phyloP scores from a whole-genome alignment of 2,329 filamentous ascomycete species.

The Amesomyces nigricolor region DNA sequence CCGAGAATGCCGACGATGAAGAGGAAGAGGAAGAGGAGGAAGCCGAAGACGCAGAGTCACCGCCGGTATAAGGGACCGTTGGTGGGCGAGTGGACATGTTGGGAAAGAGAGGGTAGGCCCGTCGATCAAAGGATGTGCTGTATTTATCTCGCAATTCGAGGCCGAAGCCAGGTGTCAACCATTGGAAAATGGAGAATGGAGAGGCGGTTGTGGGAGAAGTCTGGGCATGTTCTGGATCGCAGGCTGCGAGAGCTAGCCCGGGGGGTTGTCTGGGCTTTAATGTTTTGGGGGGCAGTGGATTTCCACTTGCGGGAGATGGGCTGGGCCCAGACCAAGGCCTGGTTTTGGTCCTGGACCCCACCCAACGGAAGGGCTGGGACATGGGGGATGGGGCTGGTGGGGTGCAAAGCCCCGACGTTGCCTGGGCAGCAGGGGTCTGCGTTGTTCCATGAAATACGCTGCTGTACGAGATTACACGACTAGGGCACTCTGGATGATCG shows the following conservation, averaged over 20 bases:
- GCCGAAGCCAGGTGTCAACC: slow-evolving; percentile 6
- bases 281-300: slow-evolving; percentile 7
- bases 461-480: not conserved
- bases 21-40: slow-evolving; percentile 34
- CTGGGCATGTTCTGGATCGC: slow-evolving; percentile 1
- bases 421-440: not conserved
- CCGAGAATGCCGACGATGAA: slow-evolving; percentile 36
- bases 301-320: slow-evolving; percentile 6
- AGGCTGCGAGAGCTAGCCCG: not conserved
- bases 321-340: slow-evolving; percentile 22
- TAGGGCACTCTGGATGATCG: too few relatives aligned
- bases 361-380: slow-evolving; percentile 5
- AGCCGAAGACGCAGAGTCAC: slow-evolving; percentile 30
- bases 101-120: not conserved
- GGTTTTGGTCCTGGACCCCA: slow-evolving; percentile 11
- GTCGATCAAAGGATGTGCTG: not conserved
- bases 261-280: slow-evolving; percentile 14
- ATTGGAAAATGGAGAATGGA: not conserved
- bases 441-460: not conserved
- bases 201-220: not conserved
- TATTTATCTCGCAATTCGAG: slow-evolving; percentile 11
- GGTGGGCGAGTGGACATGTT: slow-evolving; percentile 33
- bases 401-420: slow-evolving; percentile 7
- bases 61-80: slow-evolving; percentile 35
- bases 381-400: not conserved